Conservation (phyloP, 169 alveolate species). For the Eimeria necatrix region DNA sequence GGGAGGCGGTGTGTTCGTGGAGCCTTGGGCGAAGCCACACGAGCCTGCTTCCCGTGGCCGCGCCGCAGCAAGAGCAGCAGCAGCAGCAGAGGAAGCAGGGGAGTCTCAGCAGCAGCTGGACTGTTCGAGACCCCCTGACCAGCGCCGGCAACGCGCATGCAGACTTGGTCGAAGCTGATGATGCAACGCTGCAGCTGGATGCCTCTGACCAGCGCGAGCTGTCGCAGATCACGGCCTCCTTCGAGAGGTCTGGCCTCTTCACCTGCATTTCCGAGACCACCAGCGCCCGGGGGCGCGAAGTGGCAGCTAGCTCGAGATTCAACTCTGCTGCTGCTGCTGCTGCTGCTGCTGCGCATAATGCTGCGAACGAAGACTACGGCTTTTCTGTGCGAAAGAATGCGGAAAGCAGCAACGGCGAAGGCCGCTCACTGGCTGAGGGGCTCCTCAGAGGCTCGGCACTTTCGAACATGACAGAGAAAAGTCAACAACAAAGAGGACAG, state of each 20-base stretch:
- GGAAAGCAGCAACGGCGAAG: not conserved
- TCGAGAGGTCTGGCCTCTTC: slow-evolving; percentile 31
- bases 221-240: slow-evolving; percentile 41
- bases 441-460: not conserved
- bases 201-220: slow-evolving; percentile 68
- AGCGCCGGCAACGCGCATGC: slow-evolving; percentile 55
- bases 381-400: not conserved
- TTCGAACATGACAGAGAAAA: not conserved
- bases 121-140: slow-evolving; percentile 62
- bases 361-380: not conserved
- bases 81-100: slow-evolving; percentile 1
- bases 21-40: not conserved
- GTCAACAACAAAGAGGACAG: not conserved
- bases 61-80: slow-evolving; percentile 18
- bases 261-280: slow-evolving; percentile 11
- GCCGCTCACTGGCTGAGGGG: not conserved
- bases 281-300: not conserved
- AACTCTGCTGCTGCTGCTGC: not conserved
- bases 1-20: slow-evolving; percentile 3
- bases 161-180: slow-evolving; percentile 36
- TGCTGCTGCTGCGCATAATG: not conserved
- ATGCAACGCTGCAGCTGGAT: slow-evolving; percentile 48
- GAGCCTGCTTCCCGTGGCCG: not conserved
- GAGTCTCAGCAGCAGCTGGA: slow-evolving; percentile 71
- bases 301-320: not conserved